A percentile compares a stretch with the other conserved stretches of the same genome.
Evolutionary conservation across 805 yeast genomes (phyloP).

Genomic region (Barnettozyma wickerhamii): DNA sequence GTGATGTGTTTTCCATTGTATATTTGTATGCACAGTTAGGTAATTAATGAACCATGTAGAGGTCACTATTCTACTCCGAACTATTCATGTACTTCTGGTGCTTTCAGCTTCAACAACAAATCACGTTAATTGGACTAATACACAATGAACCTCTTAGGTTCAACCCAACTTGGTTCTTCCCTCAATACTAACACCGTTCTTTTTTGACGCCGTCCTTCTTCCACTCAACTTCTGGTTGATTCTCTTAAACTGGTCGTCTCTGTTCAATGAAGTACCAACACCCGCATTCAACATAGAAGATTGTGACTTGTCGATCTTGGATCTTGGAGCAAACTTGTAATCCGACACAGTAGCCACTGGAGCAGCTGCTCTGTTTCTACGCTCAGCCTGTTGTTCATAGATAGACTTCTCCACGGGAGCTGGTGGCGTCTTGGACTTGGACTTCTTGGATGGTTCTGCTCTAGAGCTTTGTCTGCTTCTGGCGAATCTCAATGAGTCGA

Average conservation of each 20-base stretch:
- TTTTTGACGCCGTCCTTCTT: constrained; percentile 34
- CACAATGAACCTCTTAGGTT: too few relatives aligned
- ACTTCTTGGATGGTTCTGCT: constrained; percentile 14
- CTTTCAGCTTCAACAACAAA: too few relatives aligned
- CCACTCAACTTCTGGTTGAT: constrained; percentile 44
- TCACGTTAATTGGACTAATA: neutral
- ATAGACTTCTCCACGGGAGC: constrained; percentile 45
- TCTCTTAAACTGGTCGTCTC: constrained; percentile 79
- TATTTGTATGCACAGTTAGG: constrained; percentile 27
- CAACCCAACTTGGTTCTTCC: constrained; percentile 22
- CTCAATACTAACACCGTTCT: constrained; percentile 76
- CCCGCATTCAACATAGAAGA: constrained; percentile 36
- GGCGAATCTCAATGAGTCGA: constrained; percentile 41
- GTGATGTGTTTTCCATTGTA: constrained; percentile 19
- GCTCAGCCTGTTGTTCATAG: constrained; percentile 85
- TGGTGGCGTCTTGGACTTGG: neutral
- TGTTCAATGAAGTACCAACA: constrained; percentile 46
- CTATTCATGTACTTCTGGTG: too few relatives aligned
- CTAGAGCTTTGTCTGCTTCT: constrained; percentile 11
- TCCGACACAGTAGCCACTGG: constrained; percentile 90
- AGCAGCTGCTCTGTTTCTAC: constrained; percentile 92
- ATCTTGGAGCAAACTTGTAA: constrained; percentile 85
- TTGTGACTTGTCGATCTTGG: constrained; percentile 43
- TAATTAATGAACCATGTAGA: too few relatives aligned
- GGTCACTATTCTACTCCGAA: too few relatives aligned